Evolutionary conservation across 495 filamentous ascomycete species (phyloP).

Genomic region (Choiromyces venosus): DNA sequence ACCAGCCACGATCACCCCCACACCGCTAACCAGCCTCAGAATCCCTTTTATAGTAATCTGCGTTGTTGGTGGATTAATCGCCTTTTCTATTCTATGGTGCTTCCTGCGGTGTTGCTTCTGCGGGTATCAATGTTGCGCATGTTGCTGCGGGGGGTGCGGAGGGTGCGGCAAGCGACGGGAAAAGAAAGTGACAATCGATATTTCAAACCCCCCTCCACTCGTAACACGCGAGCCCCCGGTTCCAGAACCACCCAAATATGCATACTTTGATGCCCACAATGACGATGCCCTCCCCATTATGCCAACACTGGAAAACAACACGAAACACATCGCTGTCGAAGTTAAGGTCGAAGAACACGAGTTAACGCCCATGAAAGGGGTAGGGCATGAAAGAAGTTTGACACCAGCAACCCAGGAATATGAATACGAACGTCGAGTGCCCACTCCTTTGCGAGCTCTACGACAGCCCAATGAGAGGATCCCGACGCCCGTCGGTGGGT

Average conservation of each 20-base stretch:
- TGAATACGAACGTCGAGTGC: conserved; percentile 3
- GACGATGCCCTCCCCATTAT: conserved; percentile 36
- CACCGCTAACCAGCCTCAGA: conserved; percentile 8
- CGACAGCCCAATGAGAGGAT: background rate
- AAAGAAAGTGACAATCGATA: conserved; percentile 10
- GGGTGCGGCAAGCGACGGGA: conserved; percentile 16
- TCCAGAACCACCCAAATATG: conserved; percentile 32
- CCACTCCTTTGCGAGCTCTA: background rate
- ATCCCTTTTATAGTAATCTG: conserved; percentile 40
- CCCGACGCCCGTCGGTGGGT: conserved; percentile 5
- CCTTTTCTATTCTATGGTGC: conserved; percentile 33
- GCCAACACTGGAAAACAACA: conserved; percentile 27
- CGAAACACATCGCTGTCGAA: conserved; percentile 24
- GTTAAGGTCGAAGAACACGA: conserved; percentile 32
- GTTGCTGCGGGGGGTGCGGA: conserved; percentile 38
- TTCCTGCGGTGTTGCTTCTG: conserved; percentile 36
- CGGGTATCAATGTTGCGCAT: conserved; percentile 35
- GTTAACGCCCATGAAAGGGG: conserved; percentile 11
- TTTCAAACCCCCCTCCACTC: conserved; percentile 9
- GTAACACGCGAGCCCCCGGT: conserved; percentile 27
- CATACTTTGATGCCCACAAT: conserved; percentile 26
- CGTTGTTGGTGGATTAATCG: conserved; percentile 26
- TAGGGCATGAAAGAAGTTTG: background rate
- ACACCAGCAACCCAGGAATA: conserved; percentile 1
- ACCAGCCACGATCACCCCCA: background rate